A percentile compares a stretch with the other conserved stretches of the same genome.
Conservation (phyloP, 345 rosid genomes). For the Eucalyptus marginata region DNA sequence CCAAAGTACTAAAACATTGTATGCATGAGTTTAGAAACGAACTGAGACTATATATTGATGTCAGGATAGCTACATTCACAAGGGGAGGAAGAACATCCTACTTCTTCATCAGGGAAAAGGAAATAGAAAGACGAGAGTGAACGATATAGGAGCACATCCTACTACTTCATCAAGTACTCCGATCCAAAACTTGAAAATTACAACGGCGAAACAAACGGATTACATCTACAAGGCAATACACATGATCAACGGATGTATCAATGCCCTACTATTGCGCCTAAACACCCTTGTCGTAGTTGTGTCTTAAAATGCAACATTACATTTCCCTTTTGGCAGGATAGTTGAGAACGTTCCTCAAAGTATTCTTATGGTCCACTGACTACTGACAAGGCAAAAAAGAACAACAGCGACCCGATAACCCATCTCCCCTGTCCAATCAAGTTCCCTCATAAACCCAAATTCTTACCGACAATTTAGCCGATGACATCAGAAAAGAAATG, state of each 20-base stretch:
- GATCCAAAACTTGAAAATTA: background rate
- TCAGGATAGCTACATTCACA: background rate
- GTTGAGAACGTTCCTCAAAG: rapidly evolving
- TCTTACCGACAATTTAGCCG: background rate
- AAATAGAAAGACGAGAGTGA: background rate
- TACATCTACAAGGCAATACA: background rate
- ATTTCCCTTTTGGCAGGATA: background rate
- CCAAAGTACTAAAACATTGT: background rate
- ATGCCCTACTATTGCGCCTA: background rate
- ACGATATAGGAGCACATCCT: background rate
- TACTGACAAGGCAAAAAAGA: background rate
- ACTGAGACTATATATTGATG: background rate
- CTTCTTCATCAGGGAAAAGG: background rate
- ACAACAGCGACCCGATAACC: background rate
- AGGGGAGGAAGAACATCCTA: background rate
- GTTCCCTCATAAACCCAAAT: background rate
- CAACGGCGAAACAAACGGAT: background rate
- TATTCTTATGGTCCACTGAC: background rate
- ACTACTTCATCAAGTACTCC: background rate
- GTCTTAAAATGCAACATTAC: background rate
- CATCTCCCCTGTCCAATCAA: background rate
- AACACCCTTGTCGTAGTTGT: background rate
- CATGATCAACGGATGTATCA: background rate
- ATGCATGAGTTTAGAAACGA: background rate
- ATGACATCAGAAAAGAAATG: background rate